phyloP scores from a whole-genome alignment of 495 filamentous ascomycete genomes.

The Neurospora tetrasperma region DNA sequence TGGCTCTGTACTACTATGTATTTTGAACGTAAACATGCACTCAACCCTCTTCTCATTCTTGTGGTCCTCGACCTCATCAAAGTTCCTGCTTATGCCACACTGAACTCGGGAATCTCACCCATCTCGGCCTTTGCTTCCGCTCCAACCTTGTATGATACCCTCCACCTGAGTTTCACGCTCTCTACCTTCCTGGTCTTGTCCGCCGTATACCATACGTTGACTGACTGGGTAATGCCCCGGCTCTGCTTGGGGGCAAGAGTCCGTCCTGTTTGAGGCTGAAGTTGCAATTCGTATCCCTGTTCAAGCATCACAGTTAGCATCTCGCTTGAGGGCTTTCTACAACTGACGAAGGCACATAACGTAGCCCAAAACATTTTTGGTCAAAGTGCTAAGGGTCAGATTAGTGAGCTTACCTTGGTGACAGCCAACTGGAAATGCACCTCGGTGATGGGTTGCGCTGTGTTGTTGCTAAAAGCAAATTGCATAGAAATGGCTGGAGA shows the following conservation, averaged over 20 bases:
- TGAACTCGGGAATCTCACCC: constrained; percentile 80
- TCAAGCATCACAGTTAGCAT: background rate
- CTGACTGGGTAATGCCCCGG: constrained; percentile 72
- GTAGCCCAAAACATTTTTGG: background rate
- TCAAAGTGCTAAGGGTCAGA: constrained; percentile 1
- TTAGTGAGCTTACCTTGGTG: constrained; percentile 57
- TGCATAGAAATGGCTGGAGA: constrained; percentile 43
- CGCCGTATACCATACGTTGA: constrained; percentile 56
- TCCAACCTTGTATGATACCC: constrained; percentile 66
- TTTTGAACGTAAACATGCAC: background rate
- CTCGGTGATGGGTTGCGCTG: constrained; percentile 57
- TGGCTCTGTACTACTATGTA: background rate
- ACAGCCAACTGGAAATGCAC: constrained; percentile 88
- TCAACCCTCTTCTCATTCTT: background rate
- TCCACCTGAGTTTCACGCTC: constrained; percentile 79
- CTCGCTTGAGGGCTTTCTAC: background rate
- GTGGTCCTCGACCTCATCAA: background rate
- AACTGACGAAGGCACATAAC: background rate
- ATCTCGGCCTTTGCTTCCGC: constrained; percentile 56
- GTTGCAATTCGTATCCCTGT: constrained; percentile 68
- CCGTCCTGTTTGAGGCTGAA: constrained; percentile 75
- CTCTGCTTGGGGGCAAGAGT: constrained; percentile 61
- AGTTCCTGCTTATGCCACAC: constrained; percentile 40
- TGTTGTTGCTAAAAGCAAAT: constrained; percentile 72
- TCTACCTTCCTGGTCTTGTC: constrained; percentile 61